phyloP scores from a whole-genome alignment of 192 early-diverging fungal genomes.

The Dissophora ornata region DNA sequence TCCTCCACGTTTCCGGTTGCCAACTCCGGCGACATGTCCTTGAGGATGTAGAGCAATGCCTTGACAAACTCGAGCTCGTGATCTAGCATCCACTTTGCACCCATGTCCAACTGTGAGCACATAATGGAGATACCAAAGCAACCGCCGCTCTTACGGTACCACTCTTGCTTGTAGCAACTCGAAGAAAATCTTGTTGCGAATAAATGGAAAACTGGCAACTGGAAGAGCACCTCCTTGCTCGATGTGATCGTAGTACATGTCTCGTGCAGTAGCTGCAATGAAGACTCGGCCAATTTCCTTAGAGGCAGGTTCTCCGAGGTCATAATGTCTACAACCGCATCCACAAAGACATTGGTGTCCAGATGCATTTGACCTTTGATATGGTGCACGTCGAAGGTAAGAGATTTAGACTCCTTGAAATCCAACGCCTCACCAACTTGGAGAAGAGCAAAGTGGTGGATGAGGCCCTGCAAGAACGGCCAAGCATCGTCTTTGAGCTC shows the following conservation, averaged over 20 bases:
- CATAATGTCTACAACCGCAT: slow-evolving; percentile 82
- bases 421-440: slow-evolving; percentile 76
- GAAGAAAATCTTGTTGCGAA: slow-evolving; percentile 90
- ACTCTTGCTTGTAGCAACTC: slow-evolving; percentile 90
- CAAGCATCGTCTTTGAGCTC: slow-evolving; percentile 71
- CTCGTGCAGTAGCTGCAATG: slow-evolving; percentile 73
- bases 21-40: slow-evolving; percentile 87
- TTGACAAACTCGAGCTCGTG: slow-evolving; percentile 95
- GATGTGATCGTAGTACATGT: slow-evolving; percentile 66
- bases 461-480: slow-evolving; percentile 71
- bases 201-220: slow-evolving; percentile 78
- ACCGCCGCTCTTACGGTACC: slow-evolving; percentile 89
- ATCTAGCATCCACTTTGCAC: slow-evolving; percentile 91
- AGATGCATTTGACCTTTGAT: slow-evolving; percentile 60
- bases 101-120: slow-evolving; percentile 84
- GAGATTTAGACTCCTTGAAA: slow-evolving; percentile 59
- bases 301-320: slow-evolving; percentile 72
- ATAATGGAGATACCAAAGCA: slow-evolving; percentile 90
- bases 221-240: slow-evolving; percentile 68
- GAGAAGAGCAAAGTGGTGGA: slow-evolving; percentile 81
- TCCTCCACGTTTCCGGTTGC: slow-evolving; percentile 78
- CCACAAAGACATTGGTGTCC: slow-evolving; percentile 78
- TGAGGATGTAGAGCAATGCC: slow-evolving; percentile 92
- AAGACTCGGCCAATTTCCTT: slow-evolving; percentile 71
- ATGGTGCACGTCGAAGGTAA: slow-evolving; percentile 62